Evolutionary conservation across 1,139 yeast species (phyloP), one percentile per base, ranked within the genome.

Genomic region (Geotrichum restrictum): DNA sequence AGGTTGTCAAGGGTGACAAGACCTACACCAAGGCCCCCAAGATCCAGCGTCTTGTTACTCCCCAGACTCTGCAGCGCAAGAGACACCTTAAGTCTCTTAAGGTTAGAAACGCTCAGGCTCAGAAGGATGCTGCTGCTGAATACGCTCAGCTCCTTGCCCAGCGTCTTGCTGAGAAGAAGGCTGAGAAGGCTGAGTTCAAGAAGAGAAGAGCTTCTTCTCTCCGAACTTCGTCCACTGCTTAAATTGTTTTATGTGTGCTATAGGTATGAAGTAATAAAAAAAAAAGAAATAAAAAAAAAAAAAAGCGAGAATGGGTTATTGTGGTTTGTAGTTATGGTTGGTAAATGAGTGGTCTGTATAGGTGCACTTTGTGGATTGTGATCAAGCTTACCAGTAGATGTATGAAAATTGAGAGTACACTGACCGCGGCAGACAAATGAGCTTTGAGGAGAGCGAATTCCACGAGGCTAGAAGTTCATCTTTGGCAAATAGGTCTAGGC

Each of bases 71-170:
- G 77, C 98, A 91, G 83, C 93, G 97, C 85, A 93, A 93, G 95
- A 88, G 98, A 82, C 93, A 88, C 74, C 85, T 88, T 75, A 86
- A 83, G 77, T 83, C 96, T 69, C 81, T 84, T 78, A 93, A 93
- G 87, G 81, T 88, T 75, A 86, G 85, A 81, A 88, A 88, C 78
- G 97, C 98, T 76, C 96, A 88, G 82, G 89, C 88, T 73, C 96
- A 89, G 81, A 89, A 95, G 88, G 98, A 93, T 76, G 96, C 96
- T 79, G 98, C 99, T 79, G 96, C 98, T 74, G 98, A 93, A 79
- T 93, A 93, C 85, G 95, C 98, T 74, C 96, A 89, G 80, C 83
- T 93, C 76, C 84, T 93, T 77, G 98, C 98, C 74, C 81, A 89
- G 83, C 94, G 98, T 80, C 87, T 91, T 76, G 86, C 88, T 78